Base-by-base conservation (phyloP, 2,329 filamentous ascomycete species). In the Penicillium olsonii region DNA sequence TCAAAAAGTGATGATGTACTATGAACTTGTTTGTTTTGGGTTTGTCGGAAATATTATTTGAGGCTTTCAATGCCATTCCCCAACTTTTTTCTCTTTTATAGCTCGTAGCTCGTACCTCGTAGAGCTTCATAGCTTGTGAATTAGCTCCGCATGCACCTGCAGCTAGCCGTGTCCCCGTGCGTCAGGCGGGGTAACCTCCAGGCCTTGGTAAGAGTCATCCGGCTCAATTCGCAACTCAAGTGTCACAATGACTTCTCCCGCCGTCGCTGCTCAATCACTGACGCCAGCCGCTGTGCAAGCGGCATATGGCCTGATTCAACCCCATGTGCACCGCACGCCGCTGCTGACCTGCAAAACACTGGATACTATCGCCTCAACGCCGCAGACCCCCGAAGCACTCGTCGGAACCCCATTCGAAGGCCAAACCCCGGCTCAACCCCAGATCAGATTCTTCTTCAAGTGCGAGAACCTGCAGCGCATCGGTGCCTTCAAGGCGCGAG, bases 391-490 rank as follows among this genome's bases (percentile, higher is more conserved):
- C 2, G 74, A 77, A 4, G 76, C 80, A 4, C 75, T 87, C 0
- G 62, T 69, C 37, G 80, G 77, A 12, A 87, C 85, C 4, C 70
- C 75, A 56, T 85, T 79, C 75, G 77, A 80, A 59, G 80, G 79
- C 5, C 73, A 78, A 33, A 64, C 67, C n/a, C 79, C 85, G 0
- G 83, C 87, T 1, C 74, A 68, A 4, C 90, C 90, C 0, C 82
- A 74, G 42, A 75, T 96, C 33, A 78, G 84, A 11, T 78, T 97
- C 44, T 94, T 89, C 77, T 95, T 97, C 82, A 97, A 97, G 76
- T 95, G 90, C 71, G 92, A 97, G 77, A 96, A 96, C 70, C 77
- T 90, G 50, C 94, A 97, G 76, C 84, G 85, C 47, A 84, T 95
- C 46, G 94, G 92, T 43, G 92, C 92, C 1, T 97, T 97, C 78